Evolutionary conservation across 2,329 filamentous ascomycete genomes (phyloP).

Genomic region (Xylaria sp.): DNA sequence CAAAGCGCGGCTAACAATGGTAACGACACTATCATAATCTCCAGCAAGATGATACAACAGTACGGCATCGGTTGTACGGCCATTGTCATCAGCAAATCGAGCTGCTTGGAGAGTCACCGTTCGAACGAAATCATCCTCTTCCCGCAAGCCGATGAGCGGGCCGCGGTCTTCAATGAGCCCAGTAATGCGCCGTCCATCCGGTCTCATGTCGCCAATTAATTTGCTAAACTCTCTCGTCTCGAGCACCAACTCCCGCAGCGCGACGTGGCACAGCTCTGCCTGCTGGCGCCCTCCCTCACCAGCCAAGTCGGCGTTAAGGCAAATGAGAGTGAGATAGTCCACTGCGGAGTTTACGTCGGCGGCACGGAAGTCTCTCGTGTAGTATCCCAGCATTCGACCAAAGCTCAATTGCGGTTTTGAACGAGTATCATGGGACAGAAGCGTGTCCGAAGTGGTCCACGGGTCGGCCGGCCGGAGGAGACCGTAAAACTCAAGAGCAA

Average conservation of each 20-base stretch:
- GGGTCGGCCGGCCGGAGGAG: conserved; percentile 87
- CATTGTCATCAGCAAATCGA: conserved; percentile 90
- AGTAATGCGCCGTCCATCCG: conserved; percentile 82
- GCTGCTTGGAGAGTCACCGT: conserved; percentile 94
- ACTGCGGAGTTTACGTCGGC: conserved; percentile 88
- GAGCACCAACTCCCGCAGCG: conserved; percentile 90
- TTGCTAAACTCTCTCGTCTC: conserved; percentile 96
- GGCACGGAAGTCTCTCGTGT: conserved; percentile 93
- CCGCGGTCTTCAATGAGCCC: conserved; percentile 89
- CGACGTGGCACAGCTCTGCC: conserved; percentile 85
- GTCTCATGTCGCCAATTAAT: conserved; percentile 86
- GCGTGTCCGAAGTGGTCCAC: conserved; percentile 72
- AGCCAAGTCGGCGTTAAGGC: conserved; percentile 83
- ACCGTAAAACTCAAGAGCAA: conserved; percentile 87
- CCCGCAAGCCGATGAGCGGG: conserved; percentile 76
- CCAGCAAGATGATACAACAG: conserved; percentile 92
- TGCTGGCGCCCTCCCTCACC: conserved; percentile 78
- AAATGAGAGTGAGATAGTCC: conserved; percentile 91
- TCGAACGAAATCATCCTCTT: conserved; percentile 83
- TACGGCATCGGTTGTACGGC: conserved; percentile 90
- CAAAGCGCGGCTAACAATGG: conserved; percentile 85
- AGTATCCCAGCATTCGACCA: conserved; percentile 89
- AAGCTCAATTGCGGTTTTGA: conserved; percentile 88
- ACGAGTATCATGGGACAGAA: conserved; percentile 69
- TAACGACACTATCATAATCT: conserved; percentile 93